Conservation (phyloP, 768 basidiomycete genomes). For the Daedaleopsis nitida region DNA sequence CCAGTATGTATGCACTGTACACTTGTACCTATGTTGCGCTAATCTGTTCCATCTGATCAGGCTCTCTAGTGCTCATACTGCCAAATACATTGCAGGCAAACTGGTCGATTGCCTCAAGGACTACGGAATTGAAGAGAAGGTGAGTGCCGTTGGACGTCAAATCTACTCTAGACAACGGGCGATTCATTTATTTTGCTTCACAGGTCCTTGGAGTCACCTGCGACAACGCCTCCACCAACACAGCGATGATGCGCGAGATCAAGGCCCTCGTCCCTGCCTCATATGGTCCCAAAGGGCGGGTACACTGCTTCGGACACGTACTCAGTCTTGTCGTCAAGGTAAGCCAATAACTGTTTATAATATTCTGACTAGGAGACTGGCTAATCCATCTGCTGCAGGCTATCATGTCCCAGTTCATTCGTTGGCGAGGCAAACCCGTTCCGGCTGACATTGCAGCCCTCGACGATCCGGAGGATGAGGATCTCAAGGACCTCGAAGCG, state of each 20-base stretch:
- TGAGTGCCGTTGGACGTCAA: not conserved
- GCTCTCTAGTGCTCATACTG: not conserved
- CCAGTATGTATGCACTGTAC: not conserved
- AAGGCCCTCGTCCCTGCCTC: not conserved
- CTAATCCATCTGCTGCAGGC: too few species aligned
- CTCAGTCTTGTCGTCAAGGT: too few species aligned
- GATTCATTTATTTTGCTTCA: too few species aligned
- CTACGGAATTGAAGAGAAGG: not conserved
- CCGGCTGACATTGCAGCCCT: too few species aligned
- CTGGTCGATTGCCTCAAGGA: not conserved
- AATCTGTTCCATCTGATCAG: not conserved
- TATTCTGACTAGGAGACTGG: too few species aligned
- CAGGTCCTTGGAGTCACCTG: not conserved
- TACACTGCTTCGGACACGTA: slow-evolving; percentile 4
- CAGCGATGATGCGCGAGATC: not conserved
- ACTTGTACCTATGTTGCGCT: too few species aligned
- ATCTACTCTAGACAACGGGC: too few species aligned
- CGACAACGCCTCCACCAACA: not conserved
- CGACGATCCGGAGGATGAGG: too few species aligned
- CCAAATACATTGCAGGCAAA: not conserved
- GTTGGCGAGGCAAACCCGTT: too few species aligned
- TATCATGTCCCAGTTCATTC: too few species aligned
- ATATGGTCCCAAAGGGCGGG: not conserved
- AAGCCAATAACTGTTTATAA: too few species aligned
- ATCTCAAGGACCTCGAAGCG: too few species aligned